Percentiles rank a stretch among this genome's conserved stretches.
Conservation (phyloP, 805 yeast genomes). For the Scheffersomyces amazonensis region DNA sequence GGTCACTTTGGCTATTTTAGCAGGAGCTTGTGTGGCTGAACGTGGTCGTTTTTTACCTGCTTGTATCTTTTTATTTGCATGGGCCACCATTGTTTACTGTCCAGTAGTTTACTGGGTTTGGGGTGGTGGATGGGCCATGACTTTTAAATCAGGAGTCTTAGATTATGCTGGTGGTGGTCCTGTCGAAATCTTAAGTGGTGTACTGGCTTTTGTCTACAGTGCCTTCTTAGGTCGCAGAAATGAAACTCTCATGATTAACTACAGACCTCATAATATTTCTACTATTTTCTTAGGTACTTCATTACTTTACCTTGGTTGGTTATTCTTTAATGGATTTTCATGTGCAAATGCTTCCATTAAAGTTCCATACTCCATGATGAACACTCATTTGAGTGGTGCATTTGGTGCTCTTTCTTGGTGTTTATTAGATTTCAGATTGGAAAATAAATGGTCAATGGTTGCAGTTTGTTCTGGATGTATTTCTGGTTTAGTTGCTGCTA, state of each 20-base stretch:
- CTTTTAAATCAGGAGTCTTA: constrained; percentile 76
- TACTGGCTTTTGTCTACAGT: constrained; percentile 85
- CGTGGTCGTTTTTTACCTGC: constrained; percentile 87
- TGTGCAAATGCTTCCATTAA: constrained; percentile 78
- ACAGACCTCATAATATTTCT: constrained; percentile 93
- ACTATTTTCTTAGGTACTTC: constrained; percentile 86
- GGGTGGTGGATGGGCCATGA: constrained; percentile 92
- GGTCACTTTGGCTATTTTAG: constrained; percentile 87
- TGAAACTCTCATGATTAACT: constrained; percentile 76
- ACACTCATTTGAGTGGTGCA: constrained; percentile 85
- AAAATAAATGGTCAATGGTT: constrained; percentile 89
- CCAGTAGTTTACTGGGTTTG: constrained; percentile 97
- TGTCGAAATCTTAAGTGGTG: constrained; percentile 89
- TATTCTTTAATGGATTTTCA: constrained; percentile 91
- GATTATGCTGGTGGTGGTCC: constrained; percentile 99
- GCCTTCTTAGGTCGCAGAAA: constrained; percentile 75
- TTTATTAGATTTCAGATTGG: constrained; percentile 81
- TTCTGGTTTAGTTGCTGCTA: constrained; percentile 95
- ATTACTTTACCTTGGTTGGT: constrained; percentile 92
- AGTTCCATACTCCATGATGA: constrained; percentile 87
- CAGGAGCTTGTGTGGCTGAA: constrained; percentile 86
- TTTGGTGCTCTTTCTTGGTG: constrained; percentile 94
- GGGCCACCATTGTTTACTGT: constrained; percentile 91
- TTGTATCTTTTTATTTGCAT: constrained; percentile 74
- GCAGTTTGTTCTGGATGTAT: constrained; percentile 94